phyloP scores from a whole-genome alignment of 2,329 filamentous ascomycete species.

The Zopfia rhizophila region DNA sequence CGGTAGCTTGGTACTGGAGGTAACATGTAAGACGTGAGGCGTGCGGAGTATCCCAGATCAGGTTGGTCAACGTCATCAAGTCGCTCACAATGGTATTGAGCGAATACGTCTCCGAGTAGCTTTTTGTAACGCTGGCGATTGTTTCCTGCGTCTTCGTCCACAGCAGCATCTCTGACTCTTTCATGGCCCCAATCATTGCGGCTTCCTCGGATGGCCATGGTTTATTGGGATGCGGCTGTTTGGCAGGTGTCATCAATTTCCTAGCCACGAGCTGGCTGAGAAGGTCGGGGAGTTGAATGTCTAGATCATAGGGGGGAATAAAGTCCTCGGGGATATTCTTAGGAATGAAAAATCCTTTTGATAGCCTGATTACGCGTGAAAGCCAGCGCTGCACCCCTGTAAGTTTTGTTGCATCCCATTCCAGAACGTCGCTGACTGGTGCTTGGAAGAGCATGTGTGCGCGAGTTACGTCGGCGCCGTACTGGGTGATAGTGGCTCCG shows the following conservation, averaged over 20 bases:
- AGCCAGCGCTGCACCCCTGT: constrained; percentile 85
- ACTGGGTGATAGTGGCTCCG: constrained; percentile 73
- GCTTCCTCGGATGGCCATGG: not conserved
- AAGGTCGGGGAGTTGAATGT: constrained; percentile 33
- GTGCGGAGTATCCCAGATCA: constrained; percentile 44
- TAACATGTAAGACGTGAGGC: constrained; percentile 50
- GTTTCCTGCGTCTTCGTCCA: constrained; percentile 75
- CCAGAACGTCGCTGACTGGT: constrained; percentile 82
- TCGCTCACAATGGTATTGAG: constrained; percentile 87
- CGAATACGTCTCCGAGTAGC: constrained; percentile 76
- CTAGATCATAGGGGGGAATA: constrained; percentile 32
- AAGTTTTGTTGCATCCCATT: constrained; percentile 89
- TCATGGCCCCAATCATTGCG: constrained; percentile 25
- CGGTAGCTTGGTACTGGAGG: constrained; percentile 63
- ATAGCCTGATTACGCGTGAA: constrained; percentile 69
- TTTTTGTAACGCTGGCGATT: constrained; percentile 72
- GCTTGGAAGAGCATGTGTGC: constrained; percentile 92
- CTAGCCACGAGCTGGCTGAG: constrained; percentile 23
- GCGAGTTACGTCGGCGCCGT: constrained; percentile 84
- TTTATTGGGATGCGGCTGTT: not conserved
- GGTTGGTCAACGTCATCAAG: constrained; percentile 83
- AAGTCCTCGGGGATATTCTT: constrained; percentile 36
- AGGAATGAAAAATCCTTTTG: constrained; percentile 39
- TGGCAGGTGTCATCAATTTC: constrained; percentile 9
- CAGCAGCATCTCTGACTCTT: constrained; percentile 55